Evolutionary conservation across 106 monocot species (phyloP).

Genomic region (Allium fistulosum): DNA sequence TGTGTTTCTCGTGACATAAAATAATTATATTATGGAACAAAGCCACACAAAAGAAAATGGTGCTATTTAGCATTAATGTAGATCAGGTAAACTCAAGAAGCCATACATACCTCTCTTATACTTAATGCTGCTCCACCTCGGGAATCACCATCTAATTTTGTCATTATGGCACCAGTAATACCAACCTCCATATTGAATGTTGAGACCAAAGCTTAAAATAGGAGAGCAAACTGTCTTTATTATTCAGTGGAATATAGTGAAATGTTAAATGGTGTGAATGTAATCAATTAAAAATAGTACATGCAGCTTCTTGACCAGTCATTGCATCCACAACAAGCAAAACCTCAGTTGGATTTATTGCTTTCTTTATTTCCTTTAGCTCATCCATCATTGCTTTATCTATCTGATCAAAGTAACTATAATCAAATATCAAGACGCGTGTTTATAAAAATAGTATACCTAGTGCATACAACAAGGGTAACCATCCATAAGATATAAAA

Average conservation of each 20-base stretch:
- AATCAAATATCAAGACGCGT: too few relatives aligned
- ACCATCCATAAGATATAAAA: too few relatives aligned
- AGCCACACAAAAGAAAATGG: too few relatives aligned
- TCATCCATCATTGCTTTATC: conserved; percentile 99
- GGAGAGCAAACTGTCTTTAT: neutral
- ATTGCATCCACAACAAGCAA: conserved; percentile 98
- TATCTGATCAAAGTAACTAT: conserved; percentile 36
- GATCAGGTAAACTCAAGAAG: too few relatives aligned
- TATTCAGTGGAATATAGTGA: neutral
- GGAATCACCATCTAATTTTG: conserved; percentile 96
- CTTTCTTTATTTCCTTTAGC: conserved; percentile 77
- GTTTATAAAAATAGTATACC: too few relatives aligned
- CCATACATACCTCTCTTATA: conserved; percentile 70
- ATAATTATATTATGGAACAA: too few relatives aligned
- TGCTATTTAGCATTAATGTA: too few relatives aligned
- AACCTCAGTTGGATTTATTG: conserved; percentile 81
- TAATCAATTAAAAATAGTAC: conserved; percentile 8
- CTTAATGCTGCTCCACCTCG: conserved; percentile 97
- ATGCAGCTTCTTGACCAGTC: conserved; percentile 99
- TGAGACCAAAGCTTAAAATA: conserved; percentile 68
- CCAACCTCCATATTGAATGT: conserved; percentile 97
- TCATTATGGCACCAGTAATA: conserved; percentile 95
- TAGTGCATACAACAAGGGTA: too few relatives aligned
- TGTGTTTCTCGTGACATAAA: too few relatives aligned
- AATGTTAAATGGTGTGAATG: neutral